Evolutionary conservation across 1,284 basidiomycete genomes (phyloP).

Genomic region (Ganoderma sp.): DNA sequence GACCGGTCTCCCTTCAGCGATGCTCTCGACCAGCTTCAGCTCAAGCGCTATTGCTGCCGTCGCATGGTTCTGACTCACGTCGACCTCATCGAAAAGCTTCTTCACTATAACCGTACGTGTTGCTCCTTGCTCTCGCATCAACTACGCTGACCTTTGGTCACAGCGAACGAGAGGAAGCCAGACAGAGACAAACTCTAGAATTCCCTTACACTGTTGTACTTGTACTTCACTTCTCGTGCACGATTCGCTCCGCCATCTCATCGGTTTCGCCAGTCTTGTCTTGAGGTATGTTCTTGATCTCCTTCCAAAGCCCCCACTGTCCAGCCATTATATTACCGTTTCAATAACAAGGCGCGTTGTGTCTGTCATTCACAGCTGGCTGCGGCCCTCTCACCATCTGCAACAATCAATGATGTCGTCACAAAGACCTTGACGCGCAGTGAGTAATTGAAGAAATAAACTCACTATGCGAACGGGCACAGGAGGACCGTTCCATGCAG

Average conservation of each 20-base stretch:
- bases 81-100: constrained; percentile 93
- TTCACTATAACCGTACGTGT: constrained; percentile 93
- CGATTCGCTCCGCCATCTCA: neutral
- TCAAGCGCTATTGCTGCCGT: constrained; percentile 96
- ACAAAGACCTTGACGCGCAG: no score
- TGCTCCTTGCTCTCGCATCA: neutral
- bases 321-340: neutral
- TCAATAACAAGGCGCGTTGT: neutral
- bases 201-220: neutral
- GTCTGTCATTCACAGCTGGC: neutral
- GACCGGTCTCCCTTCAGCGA: constrained; percentile 58
- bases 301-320: neutral
- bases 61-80: constrained; percentile 98
- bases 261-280: neutral
- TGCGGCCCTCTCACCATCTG: constrained; percentile 9
- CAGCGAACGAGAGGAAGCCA: constrained; percentile 37
- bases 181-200: constrained; percentile 24
- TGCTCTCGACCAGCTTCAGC: constrained; percentile 88
- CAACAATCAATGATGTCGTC: neutral
- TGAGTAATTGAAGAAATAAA: neutral
- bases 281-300: neutral
- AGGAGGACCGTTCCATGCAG: constrained; percentile 13
- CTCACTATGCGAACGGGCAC: constrained; percentile 20
- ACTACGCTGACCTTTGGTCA: neutral
- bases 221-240: neutral